phyloP scores from a whole-genome alignment of 2,329 filamentous ascomycete species.

The Colletotrichum lupini region DNA sequence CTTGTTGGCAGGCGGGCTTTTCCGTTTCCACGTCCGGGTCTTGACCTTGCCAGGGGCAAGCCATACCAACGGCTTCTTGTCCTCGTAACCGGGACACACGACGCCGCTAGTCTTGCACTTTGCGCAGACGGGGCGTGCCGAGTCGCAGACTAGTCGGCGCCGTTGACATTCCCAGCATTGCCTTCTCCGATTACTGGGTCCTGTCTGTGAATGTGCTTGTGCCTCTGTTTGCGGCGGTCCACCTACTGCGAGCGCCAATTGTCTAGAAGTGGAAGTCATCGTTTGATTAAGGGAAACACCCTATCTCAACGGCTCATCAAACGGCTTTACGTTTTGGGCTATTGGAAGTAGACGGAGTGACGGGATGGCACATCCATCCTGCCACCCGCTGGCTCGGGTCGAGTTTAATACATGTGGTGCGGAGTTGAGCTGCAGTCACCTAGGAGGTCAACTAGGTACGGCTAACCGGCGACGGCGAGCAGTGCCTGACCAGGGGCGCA shows the following conservation, averaged over 20 bases:
- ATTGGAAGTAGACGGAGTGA: slow-evolving; percentile 9
- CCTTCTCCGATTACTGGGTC: neutral
- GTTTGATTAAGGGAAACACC: neutral
- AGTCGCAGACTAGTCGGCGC: slow-evolving; percentile 52
- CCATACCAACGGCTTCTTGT: slow-evolving; percentile 51
- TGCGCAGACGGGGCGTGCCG: slow-evolving; percentile 47
- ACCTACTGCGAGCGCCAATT: neutral
- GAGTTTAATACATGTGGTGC: neutral
- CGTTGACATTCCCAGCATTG: slow-evolving; percentile 56
- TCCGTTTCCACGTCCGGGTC: slow-evolving; percentile 37
- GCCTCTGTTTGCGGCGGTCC: neutral
- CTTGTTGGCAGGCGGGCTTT: slow-evolving; percentile 1
- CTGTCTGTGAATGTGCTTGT: neutral
- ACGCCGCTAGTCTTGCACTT: slow-evolving; percentile 47
- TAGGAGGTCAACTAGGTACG: neutral
- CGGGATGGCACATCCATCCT: neutral
- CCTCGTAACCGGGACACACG: slow-evolving; percentile 52
- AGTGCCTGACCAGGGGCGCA: neutral
- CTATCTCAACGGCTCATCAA: neutral
- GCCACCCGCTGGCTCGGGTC: neutral
- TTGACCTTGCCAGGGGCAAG: slow-evolving; percentile 39
- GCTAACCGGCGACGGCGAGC: neutral
- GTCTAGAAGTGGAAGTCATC: neutral
- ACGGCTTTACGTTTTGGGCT: slow-evolving; percentile 10
- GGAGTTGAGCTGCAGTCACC: neutral